Evolutionary conservation across 176 grass and related monocot species (phyloP).

Genomic region (Musa acuminata): DNA sequence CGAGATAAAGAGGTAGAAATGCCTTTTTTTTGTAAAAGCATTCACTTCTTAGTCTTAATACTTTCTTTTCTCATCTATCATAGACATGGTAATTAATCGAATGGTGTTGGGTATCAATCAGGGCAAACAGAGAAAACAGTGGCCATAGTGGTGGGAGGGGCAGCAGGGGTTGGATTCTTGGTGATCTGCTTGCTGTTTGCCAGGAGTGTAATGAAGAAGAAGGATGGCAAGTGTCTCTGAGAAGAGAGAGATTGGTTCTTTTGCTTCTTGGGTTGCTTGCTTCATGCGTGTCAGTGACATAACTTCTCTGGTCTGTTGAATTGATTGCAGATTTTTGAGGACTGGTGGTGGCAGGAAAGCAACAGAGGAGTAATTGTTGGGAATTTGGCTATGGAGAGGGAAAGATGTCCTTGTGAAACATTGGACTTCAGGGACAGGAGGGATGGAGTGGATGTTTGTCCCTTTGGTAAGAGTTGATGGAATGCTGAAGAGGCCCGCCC

Average conservation of each 20-base stretch:
- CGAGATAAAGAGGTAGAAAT: too few relatives aligned
- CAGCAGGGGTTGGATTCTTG: constrained; percentile 69
- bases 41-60: too few relatives aligned
- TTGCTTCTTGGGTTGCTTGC: constrained; percentile 17
- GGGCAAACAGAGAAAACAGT: constrained; percentile 82
- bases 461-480: constrained; percentile 42
- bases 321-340: constrained; percentile 68
- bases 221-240: constrained; percentile 51
- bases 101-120: not conserved
- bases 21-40: too few relatives aligned
- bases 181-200: constrained; percentile 97
- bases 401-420: not conserved
- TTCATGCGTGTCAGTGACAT: not conserved
- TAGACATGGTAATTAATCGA: too few relatives aligned
- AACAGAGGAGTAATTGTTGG: constrained; percentile 22
- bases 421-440: not conserved
- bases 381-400: constrained; percentile 39
- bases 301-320: constrained; percentile 5
- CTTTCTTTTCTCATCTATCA: too few relatives aligned
- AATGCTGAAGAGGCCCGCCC: constrained; percentile 38
- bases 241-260: constrained; percentile 1
- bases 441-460: constrained; percentile 32
- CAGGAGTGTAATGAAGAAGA: constrained; percentile 70
- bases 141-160: constrained; percentile 90
- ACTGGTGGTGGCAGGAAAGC: constrained; percentile 3